Percentiles rank a stretch among this genome's conserved stretches.
phyloP scores from a whole-genome alignment of 257 asterid species.

The Solanum paucissectum region DNA sequence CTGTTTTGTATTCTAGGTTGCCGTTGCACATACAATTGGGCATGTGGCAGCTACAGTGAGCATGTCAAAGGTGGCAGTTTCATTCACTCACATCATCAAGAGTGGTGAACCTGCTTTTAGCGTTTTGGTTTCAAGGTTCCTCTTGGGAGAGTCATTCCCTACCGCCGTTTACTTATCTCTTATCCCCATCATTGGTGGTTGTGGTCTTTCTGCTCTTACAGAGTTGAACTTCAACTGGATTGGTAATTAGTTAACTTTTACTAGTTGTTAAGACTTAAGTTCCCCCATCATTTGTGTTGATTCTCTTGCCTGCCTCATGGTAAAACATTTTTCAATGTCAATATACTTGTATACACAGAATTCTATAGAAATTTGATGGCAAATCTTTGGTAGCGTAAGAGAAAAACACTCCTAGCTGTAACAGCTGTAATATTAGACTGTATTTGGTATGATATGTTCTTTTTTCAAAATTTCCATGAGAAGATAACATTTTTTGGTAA shows the following conservation, averaged over 20 bases:
- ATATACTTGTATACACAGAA: neutral
- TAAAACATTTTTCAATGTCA: neutral
- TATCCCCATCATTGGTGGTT: conserved; percentile 85
- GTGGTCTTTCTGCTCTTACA: conserved; percentile 78
- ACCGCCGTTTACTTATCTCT: conserved; percentile 67
- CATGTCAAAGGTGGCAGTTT: conserved; percentile 98
- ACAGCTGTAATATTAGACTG: neutral
- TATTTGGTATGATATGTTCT: neutral
- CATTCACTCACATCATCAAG: conserved; percentile 93
- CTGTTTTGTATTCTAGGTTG: conserved; percentile 44
- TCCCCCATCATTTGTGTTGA: neutral
- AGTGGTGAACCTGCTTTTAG: conserved; percentile 97
- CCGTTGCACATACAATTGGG: conserved; percentile 96
- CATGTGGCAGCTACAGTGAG: conserved; percentile 98
- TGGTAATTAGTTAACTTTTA: conserved; percentile 34
- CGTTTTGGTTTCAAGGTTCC: conserved; percentile 74
- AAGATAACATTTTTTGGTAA: neutral
- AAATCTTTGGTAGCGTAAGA: neutral
- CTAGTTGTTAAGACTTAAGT: neutral
- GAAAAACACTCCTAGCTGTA: neutral
- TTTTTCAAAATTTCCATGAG: neutral
- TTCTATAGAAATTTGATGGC: neutral
- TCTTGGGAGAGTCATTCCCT: conserved; percentile 81
- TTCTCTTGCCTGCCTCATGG: neutral
- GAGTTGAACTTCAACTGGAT: conserved; percentile 92